These are phyloP conservation scores for Bruguiera sexangula DNA, from an alignment of 345 rosid species.

Conservation along the genomic window DNA sequence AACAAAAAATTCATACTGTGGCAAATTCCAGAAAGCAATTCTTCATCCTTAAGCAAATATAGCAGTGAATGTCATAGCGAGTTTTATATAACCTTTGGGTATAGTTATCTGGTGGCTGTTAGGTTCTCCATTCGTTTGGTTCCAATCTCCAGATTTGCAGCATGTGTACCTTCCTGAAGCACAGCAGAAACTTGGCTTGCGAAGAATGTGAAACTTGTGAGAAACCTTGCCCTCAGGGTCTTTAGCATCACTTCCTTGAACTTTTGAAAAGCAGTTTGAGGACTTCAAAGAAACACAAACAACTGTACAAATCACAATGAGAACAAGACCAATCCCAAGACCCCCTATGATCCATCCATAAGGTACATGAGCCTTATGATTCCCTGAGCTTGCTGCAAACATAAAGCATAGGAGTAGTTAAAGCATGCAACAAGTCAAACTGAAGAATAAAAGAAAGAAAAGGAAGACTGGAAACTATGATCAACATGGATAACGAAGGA, in stretches of 20 bases:
- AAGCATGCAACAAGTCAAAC: constrained; percentile 8
- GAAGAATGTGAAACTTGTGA: constrained; percentile 79
- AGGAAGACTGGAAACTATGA: neutral
- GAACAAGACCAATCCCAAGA: constrained; percentile 59
- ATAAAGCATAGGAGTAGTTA: constrained; percentile 6
- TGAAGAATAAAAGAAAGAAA: neutral
- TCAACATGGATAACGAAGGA: neutral
- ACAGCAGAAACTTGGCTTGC: constrained; percentile 79
- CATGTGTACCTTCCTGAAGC: constrained; percentile 77
- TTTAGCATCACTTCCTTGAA: constrained; percentile 33
- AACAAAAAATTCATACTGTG: neutral
- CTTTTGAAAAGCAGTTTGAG: constrained; percentile 46
- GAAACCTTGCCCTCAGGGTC: constrained; percentile 43
- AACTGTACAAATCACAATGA: constrained; percentile 45
- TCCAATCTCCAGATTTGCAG: constrained; percentile 63
- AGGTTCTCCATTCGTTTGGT: constrained; percentile 59
- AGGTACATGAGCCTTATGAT: constrained; percentile 54
- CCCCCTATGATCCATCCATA: constrained; percentile 86
- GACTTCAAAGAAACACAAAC: constrained; percentile 62
- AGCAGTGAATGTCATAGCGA: neutral
- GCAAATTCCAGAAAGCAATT: neutral
- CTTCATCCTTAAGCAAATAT: neutral
- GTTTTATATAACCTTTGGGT: constrained; percentile 53
- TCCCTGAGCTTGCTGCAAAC: constrained; percentile 50
- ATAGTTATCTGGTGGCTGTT: constrained; percentile 56